Base-by-base conservation (phyloP, 768 basidiomycete species). In the Suillus bovinus region DNA sequence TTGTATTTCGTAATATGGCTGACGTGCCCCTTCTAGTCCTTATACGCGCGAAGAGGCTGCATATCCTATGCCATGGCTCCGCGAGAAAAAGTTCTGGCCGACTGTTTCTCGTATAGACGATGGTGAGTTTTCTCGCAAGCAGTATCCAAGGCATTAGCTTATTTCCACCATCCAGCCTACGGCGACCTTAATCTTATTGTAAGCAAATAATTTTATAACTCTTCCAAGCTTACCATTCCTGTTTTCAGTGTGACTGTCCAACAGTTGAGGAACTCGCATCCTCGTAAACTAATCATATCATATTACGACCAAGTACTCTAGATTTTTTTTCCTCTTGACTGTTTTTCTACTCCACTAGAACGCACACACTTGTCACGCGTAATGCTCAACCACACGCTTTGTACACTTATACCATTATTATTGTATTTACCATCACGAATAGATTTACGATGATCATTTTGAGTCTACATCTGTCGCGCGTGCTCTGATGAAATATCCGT, bases 11-110 rank as follows among this genome's bases (percentile, higher is more conserved):
- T 42, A 29, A 17, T 54, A 38, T 34, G 56, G 60, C 56, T 71
- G 39, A 69, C 50, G 17, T 34, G 10, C 9, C 2, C 22, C 16
- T 47, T 31, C 24, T 62, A 94, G 93, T 36, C 94, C 96, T 16
- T 99, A 98, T 74, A 86, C 93, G 52, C 90, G 95, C 39, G 85
- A 93, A 66, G 82, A 87, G 64, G 96, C 97, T n/a, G 95, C 86
- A 9, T 98, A 93, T 74, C 96, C 97, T 27, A 74, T 94, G 64
- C 82, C 89, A 14, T 91, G 87, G 81, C 81, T 99, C 34, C 80
- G 80, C 56, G 89, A 91, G 76, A 90, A 85, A 80, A 99, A 99
- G 77, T 96, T 98, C 79, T 99, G 97, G 97, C 96, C 97, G 1
- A 84, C 91, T 5, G 91, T 96, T 47, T 89, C 92, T 5, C 83